A percentile compares a stretch with the other conserved stretches of the same genome.
Evolutionary conservation across 495 filamentous ascomycete species (phyloP).

Genomic region (Lepraria neglecta): DNA sequence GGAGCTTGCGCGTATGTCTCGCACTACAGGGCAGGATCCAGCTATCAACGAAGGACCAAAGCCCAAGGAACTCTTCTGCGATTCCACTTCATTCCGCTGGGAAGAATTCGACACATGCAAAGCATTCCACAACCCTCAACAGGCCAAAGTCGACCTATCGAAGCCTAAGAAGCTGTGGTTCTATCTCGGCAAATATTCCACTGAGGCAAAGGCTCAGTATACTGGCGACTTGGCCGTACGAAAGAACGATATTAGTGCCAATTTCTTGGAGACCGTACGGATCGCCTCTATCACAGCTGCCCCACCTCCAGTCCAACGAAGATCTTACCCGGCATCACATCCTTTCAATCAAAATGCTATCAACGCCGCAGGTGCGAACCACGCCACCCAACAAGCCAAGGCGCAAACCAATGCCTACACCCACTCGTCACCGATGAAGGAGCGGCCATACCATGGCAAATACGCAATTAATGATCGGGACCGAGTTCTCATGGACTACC

Average conservation of each 20-base stretch:
- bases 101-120: conserved; percentile 67
- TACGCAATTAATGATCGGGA: conserved; percentile 27
- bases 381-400: conserved; percentile 15
- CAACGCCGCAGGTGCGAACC: conserved; percentile 21
- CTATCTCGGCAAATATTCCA: conserved; percentile 81
- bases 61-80: conserved; percentile 53
- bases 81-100: conserved; percentile 59
- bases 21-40: conserved; percentile 40
- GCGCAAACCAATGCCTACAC: background rate
- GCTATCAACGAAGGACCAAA: conserved; percentile 47
- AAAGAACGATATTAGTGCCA: conserved; percentile 52
- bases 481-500: conserved; percentile 3
- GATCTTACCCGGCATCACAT: conserved; percentile 22
- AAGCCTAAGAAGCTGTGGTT: conserved; percentile 76
- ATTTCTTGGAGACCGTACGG: conserved; percentile 53
- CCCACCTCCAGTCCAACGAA: conserved; percentile 33
- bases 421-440: conserved; percentile 19
- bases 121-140: conserved; percentile 42
- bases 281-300: conserved; percentile 32
- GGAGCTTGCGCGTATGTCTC: conserved; percentile 46
- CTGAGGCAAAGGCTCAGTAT: conserved; percentile 87
- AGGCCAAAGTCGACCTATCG: conserved; percentile 58
- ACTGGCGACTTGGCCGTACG: conserved; percentile 66
- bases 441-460: conserved; percentile 30
- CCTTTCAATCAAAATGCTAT: conserved; percentile 26